Base-by-base conservation (phyloP, 257 asterid species). In the Striga asiatica region DNA sequence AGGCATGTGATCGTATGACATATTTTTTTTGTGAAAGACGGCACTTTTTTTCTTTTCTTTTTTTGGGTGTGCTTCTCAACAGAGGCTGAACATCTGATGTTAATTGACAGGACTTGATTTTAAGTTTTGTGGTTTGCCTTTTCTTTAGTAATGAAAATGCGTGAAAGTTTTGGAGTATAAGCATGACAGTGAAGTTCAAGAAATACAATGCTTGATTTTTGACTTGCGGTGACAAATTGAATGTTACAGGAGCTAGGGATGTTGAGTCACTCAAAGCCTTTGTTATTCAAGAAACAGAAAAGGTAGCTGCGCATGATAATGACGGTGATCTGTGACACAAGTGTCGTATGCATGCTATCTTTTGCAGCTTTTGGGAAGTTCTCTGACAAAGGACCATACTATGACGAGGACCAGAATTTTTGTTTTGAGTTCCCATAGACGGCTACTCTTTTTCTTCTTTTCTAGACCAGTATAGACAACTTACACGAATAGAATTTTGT, bases 201-300 rank as follows among this genome's bases (percentile, higher is more conserved):
- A 29, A 29, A 1, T 32, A 11, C 18, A 12, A 12, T 38, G 21
- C 16, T 43, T 12, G 31, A 20, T 22, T 16, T 13, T 37, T 56
- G 14, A 68, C 8, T 50, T 62, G 35, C 14, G 18, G 31, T 41
- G 55, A 0, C 8, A 49, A 53, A 69, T 34, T 62, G 60, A 37
- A 53, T 39, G 37, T 47, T 11, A 18, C 75, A 87, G 94, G 94
- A 23, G 62, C 75, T 4, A 84, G 93, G 66, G 60, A 76, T 48
- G 81, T 84, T 42, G 94, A 78, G 61, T 81, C 77, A 10, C 85
- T 87, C 37, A 87, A 75, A 71, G 6, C 50, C 48, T 81, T 84
- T 67, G 96, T 73, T 49, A 54, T 84, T 14, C 79, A 78, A 81
- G 96, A 87, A 76, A 77, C 76, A 60, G 85, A 74, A 56, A 79